These are phyloP conservation scores for Mucor mucedo DNA, from an alignment of 371 early-diverging fungal genomes.

Conservation along the genomic window DNA sequence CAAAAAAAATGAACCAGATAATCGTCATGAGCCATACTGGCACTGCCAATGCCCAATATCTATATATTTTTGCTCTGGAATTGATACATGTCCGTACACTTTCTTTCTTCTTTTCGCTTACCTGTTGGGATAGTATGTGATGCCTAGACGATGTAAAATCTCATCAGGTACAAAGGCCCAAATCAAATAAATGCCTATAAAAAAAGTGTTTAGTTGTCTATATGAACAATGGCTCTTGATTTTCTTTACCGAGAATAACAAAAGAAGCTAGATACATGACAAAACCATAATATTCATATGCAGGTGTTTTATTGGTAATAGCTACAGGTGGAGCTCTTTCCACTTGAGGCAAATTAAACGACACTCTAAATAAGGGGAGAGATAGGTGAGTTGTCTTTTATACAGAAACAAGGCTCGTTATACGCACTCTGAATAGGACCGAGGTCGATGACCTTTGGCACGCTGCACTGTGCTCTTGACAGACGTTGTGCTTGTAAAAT, in stretches of 20 bases:
- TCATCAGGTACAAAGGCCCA: constrained; percentile 88
- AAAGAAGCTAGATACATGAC: constrained; percentile 83
- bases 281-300: constrained; percentile 87
- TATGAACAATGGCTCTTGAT: neutral
- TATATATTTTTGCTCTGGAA: neutral
- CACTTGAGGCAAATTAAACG: constrained; percentile 33
- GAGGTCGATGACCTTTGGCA: constrained; percentile 44
- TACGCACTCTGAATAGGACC: constrained; percentile 55
- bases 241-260: constrained; percentile 62
- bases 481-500: neutral
- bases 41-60: constrained; percentile 80
- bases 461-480: neutral
- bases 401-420: neutral
- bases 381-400: neutral
- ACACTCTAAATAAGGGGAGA: constrained; percentile 29
- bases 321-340: constrained; percentile 57
- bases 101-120: constrained; percentile 34
- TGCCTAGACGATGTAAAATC: constrained; percentile 70
- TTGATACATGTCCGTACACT: too few species aligned
- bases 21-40: constrained; percentile 76
- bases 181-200: constrained; percentile 60
- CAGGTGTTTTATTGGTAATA: constrained; percentile 69
- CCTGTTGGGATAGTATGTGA: constrained; percentile 77
- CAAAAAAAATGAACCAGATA: constrained; percentile 72
- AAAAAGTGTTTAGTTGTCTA: constrained; percentile 20